Base-by-base conservation (phyloP, 148 eudicot genomes). In the Nepenthes gracilis region DNA sequence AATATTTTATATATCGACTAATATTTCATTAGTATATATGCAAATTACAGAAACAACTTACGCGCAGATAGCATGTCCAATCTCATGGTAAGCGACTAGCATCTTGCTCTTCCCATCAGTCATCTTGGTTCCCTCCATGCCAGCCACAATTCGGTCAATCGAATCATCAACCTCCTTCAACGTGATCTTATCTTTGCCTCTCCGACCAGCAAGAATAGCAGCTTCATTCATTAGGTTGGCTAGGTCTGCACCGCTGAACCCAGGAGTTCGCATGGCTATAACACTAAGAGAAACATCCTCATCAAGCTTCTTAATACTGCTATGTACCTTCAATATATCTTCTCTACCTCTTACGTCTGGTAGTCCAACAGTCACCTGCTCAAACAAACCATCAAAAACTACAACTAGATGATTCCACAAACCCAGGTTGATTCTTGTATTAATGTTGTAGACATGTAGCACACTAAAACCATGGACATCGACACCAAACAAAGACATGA, bases 141-240 rank as follows among this genome's bases (percentile, higher is more conserved):
- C 94, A 9, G 90, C 94, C 34, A 86, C 81, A 43, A 90, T 80
- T 48, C 94, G 76, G 67, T 86, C 97, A 32, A 86, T 86, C 0
- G 97, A 80, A 57, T 90, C 94, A 54, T 90, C 97, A n/a, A 90
- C 73, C 67, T 90, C 97, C 47, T 78, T 70, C 10, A 61, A 34
- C 2, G 84, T 82, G 33, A 90, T 81, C 62, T 37, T 82, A 1
- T 70, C 82, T 62, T 82, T 86, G 13, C 88, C 97, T 71, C 97
- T 83, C 55, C 95, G 72, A 10, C 88, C 97, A 58, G 91, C 95
- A 52, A 90, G 91, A 75, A 90, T 82, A 32, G 97, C 97, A 2
- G 95, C 91, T 69, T 90, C 95, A 37, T 90, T 90, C 95, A 86
- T 77, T 47, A 90, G 88, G 73, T 90, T 90, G 6, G 91, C 91